phyloP scores from a whole-genome alignment of 2,329 filamentous ascomycete species.

The Cercospora sp. region DNA sequence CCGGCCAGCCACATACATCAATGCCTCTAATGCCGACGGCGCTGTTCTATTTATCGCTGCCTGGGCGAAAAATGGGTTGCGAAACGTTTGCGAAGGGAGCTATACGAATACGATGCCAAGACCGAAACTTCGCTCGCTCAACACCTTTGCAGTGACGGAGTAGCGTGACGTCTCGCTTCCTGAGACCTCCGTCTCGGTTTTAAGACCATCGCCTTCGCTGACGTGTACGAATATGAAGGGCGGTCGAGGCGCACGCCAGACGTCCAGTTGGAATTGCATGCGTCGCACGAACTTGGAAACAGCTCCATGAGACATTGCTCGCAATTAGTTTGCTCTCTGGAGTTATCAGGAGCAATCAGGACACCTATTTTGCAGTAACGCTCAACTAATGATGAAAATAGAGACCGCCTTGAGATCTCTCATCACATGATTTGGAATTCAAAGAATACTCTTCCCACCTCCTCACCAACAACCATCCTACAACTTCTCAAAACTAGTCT shows the following conservation, averaged over 20 bases:
- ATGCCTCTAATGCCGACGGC: neutral
- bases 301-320: neutral
- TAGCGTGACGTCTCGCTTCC: neutral
- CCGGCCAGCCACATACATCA: neutral
- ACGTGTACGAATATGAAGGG: neutral
- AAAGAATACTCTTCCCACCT: neutral
- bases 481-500: slow-evolving; percentile 30
- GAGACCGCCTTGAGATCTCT: neutral
- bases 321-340: neutral
- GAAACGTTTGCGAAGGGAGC: neutral
- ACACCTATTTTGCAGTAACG: neutral
- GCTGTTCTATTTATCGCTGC: neutral
- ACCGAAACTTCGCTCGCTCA: neutral
- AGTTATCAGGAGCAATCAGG: neutral
- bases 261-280: neutral
- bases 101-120: slow-evolving; percentile 1
- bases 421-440: neutral
- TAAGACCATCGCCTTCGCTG: neutral
- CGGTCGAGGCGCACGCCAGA: neutral
- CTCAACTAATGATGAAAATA: neutral
- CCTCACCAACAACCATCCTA: neutral
- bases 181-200: neutral
- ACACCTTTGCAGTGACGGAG: neutral
- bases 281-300: neutral
- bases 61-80: neutral